phyloP scores from a whole-genome alignment of 495 filamentous ascomycete genomes.

The Penicillium goetzii region DNA sequence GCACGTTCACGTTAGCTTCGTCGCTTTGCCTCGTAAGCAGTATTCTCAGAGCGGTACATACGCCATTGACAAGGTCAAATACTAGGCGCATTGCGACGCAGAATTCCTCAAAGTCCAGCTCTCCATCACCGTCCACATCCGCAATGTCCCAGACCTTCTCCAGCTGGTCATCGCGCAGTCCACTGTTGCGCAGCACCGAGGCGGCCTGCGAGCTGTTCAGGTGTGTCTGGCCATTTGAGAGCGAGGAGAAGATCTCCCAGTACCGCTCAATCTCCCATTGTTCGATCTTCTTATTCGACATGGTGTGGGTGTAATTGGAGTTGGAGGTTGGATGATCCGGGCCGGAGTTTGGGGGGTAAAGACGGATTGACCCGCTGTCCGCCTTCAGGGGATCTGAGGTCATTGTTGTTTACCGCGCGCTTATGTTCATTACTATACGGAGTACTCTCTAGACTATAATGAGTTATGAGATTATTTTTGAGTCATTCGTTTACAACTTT shows the following conservation, averaged over 20 bases:
- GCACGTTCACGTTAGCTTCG: conserved; percentile 1
- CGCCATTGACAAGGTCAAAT: conserved; percentile 95
- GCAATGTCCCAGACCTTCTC: conserved; percentile 97
- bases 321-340: conserved; percentile 17
- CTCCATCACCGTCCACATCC: conserved; percentile 95
- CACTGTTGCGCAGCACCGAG: conserved; percentile 92
- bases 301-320: conserved; percentile 41
- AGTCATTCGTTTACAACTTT: not conserved
- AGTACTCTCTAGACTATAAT: not conserved
- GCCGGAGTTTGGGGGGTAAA: conserved; percentile 20
- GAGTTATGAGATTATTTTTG: not conserved
- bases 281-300: conserved; percentile 83
- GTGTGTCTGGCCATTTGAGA: conserved; percentile 76
- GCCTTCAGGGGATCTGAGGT: conserved; percentile 19
- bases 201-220: conserved; percentile 91
- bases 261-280: conserved; percentile 96
- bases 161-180: conserved; percentile 89
- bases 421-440: not conserved
- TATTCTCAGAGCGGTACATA: conserved; percentile 43
- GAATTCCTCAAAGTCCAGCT: conserved; percentile 98
- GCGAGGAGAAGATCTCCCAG: conserved; percentile 96
- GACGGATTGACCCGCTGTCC: conserved; percentile 17
- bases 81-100: conserved; percentile 98
- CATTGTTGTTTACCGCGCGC: conserved; percentile 15
- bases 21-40: not conserved